Evolutionary conservation across 1,284 basidiomycete genomes (phyloP), one percentile per base, ranked within the genome.

Genomic region (Mycena citricolor): DNA sequence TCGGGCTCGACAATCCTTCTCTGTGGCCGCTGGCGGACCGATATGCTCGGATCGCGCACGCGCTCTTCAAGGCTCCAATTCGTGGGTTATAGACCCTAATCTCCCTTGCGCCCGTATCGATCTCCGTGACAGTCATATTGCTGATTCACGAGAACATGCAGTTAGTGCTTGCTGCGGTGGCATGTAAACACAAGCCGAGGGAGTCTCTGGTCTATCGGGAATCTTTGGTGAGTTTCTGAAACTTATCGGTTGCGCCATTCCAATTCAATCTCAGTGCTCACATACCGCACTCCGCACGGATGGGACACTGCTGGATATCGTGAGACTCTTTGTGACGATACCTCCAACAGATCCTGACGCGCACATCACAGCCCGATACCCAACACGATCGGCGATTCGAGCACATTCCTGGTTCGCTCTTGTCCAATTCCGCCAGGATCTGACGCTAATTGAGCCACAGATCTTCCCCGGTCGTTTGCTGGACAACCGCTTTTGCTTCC

Each of bases 291-390:
- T 45, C 24, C 43, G 43, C 12, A 45, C 24, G 13, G 37, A 45
- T 30, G 43, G 43, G 13, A 29, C 43, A 5, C 22, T 45, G 43
- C 37, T 45, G 20, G 43, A 45, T 16, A 45, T 45, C 28, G 36
- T 44, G 13, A n/a, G 42, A n/a, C n/a, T n/a, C n/a, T n/a, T n/a
- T 35, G 32, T 16, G 14, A 4, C n/a, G 11, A 7, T 29, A 6
- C 8, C 11, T 4, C 16, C 12, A 6, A 1, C 14, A 38, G 16
- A 14, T 13, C 8, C 16, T 41, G n/a, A 26, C 10, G 8, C 10
- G 11, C 4, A 1, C 10, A 23, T 13, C 8, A 6, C 16, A 44
- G 42, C 42, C 37, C 14, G 43, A 45, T 30, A 39, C 32, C 16
- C 36, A 21, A 4, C 13, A 32, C 7, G 43, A 45, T 28, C 40